Evolutionary conservation across 116 monocot genomes (phyloP), one percentile per base, ranked within the genome.

Genomic region (Dioscorea cayenensis): DNA sequence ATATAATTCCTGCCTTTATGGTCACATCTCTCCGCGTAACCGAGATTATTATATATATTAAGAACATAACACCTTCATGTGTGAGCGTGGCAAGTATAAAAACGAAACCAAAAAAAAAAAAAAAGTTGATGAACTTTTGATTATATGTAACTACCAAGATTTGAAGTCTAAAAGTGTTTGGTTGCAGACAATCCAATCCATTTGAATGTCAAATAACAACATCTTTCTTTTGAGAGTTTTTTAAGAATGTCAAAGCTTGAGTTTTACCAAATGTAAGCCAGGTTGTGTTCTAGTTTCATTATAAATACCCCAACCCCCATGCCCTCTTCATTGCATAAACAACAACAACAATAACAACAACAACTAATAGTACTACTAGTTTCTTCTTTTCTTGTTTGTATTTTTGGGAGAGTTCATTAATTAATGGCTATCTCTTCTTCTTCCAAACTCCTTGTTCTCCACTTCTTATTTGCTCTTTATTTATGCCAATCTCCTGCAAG

Each of bases 241-340:
- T 14, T 5, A 3, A 11, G 16, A 60, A 62, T 60, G 59, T 68
- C 61, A 60, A 68, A 60, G 17, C 60, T 66, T 27, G 28, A 17
- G 19, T 1, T 60, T 68, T 59, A 12, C 62, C 22, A 62, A 60
- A 43, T 25, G 6, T 13, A 22, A 65, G 35, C 13, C 23, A 67
- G 48, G 17, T 32, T 67, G 19, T 28, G 59, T 23, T 60, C 8
- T 60, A 2, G 43, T 48, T 21, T 28, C 68, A 68, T 43, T 75
- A 75, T 75, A 75, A 61, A 75, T 68, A 75, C 67, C 5, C 43
- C 65, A 65, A 65, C 52, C 28, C 6, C 21, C 65, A 14, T 22
- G 20, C 32, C 5, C 21, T 35, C 32, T n/a, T 29, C 73, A 66
- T n/a, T 32, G 1, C 16, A 55, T 55, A 18, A 19, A 18, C 55